Base-by-base conservation (phyloP, 805 yeast species). In the Jamesozyma rosinii region DNA sequence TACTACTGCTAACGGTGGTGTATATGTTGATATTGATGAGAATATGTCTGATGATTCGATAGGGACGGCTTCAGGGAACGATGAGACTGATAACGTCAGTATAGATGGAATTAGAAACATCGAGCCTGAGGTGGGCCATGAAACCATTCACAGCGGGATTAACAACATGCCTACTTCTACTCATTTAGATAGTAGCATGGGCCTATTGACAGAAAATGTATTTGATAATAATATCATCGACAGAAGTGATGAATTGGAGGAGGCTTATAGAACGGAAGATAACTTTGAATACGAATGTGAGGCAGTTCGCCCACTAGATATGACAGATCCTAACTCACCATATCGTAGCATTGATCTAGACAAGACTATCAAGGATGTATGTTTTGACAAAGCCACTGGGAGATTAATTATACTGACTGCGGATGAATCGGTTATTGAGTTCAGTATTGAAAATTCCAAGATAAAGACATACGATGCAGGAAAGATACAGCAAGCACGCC, bases 281-380 rank as follows among this genome's bases (percentile, higher is more conserved):
- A 18, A 35, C 9, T n/a, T 21, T 4, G 21, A 26, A 15, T 26
- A 21, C 21, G 33, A 26, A 6, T 21, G 19, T 22, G 22, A 19
- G 26, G 8, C 19, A 11, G 10, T 11, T 19, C 18, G 17, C 13
- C 5, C 3, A 14, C 10, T 9, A 13, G 17, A 14, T 32, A n/a
- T 13, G 5, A 5, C 4, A 14, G 10, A 32, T 5, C 35, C 19
- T 11, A 35, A 35, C 17, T 4, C 10, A 6, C 30, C 29, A 9
- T 32, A 34, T 15, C 37, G 34, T 14, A n/a, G 15, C 3, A 40
- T 40, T 5, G 9, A 35, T n/a, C 26, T 40, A 2, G 35, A 35
- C 10, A 35, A 30, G 15, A n/a, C 21, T 13, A 40, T 40, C n/a
- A 35, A 40, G 14, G 39, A 40, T 17, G 13, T 40, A 13, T 13